Conservation (phyloP, 768 basidiomycete species). For the Russula dissimulans region DNA sequence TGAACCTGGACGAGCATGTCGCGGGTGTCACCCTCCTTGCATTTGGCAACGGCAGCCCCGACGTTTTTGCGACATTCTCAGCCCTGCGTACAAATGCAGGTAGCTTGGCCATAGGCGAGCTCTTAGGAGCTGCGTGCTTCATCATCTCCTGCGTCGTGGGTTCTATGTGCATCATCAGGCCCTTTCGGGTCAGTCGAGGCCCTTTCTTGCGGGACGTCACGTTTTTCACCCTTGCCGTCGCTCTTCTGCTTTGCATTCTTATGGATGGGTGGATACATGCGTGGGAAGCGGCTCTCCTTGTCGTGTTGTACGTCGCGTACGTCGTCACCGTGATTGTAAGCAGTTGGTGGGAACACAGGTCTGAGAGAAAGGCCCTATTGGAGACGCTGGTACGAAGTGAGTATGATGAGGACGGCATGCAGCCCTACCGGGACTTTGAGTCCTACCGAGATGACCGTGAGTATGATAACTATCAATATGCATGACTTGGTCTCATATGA, state of each 20-base stretch:
- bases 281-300: slow-evolving; percentile 66
- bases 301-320: slow-evolving; percentile 69
- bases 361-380: slow-evolving; percentile 35
- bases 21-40: slow-evolving; percentile 96
- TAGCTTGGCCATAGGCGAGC: slow-evolving; percentile 86
- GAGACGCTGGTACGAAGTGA: slow-evolving; percentile 52
- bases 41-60: slow-evolving; percentile 95
- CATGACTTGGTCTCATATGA: neutral
- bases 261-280: slow-evolving; percentile 61
- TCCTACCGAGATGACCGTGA: slow-evolving; percentile 60
- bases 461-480: slow-evolving; percentile 16
- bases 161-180: slow-evolving; percentile 95
- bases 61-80: slow-evolving; percentile 92
- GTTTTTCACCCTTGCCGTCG: slow-evolving; percentile 82
- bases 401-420: slow-evolving; percentile 40
- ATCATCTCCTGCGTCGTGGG: slow-evolving; percentile 95
- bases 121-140: slow-evolving; percentile 92
- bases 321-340: slow-evolving; percentile 66
- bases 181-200: slow-evolving; percentile 71
- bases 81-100: slow-evolving; percentile 83
- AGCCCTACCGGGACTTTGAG: slow-evolving; percentile 32
- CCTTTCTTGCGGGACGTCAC: slow-evolving; percentile 91
- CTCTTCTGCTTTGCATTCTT: slow-evolving; percentile 66
- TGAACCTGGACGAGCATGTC: slow-evolving; percentile 86
- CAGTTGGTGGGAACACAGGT: slow-evolving; percentile 64